Conservation (phyloP, 1,284 basidiomycete species). For the Heliocybe sulcata region DNA sequence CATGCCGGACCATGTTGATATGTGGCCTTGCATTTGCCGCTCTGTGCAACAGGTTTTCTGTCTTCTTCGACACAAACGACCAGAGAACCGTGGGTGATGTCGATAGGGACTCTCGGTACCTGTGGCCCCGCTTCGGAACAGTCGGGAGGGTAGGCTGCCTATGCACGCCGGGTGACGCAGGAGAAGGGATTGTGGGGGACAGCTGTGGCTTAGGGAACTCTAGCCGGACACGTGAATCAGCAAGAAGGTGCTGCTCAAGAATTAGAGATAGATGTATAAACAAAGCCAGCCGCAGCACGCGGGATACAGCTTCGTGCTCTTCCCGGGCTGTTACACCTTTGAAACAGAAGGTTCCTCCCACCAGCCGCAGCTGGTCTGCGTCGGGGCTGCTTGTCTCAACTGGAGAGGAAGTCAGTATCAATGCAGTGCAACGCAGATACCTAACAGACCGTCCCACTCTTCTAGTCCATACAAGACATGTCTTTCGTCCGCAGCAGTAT, state of each 20-base stretch:
- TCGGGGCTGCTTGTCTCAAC: constrained; percentile 8
- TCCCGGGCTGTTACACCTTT: constrained; percentile 32
- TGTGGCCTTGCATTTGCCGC: constrained; percentile 24
- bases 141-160: constrained; percentile 7
- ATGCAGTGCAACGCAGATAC: neutral
- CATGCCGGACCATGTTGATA: constrained; percentile 18
- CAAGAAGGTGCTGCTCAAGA: constrained; percentile 55
- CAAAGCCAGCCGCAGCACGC: constrained; percentile 44
- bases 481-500: constrained; percentile 17
- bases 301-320: constrained; percentile 36
- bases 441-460: constrained; percentile 38
- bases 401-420: constrained; percentile 2
- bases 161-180: constrained; percentile 5
- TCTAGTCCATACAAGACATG: constrained; percentile 41
- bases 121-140: constrained; percentile 8
- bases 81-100: constrained; percentile 21
- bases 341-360: constrained; percentile 56
- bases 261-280: constrained; percentile 52
- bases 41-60: constrained; percentile 25
- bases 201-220: constrained; percentile 27
- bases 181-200: constrained; percentile 12
- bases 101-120: constrained; percentile 2
- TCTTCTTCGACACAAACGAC: constrained; percentile 37
- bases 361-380: constrained; percentile 26
- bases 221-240: constrained; percentile 40